phyloP scores from a whole-genome alignment of 805 yeast genomes.

The Candida sphagnicola region DNA sequence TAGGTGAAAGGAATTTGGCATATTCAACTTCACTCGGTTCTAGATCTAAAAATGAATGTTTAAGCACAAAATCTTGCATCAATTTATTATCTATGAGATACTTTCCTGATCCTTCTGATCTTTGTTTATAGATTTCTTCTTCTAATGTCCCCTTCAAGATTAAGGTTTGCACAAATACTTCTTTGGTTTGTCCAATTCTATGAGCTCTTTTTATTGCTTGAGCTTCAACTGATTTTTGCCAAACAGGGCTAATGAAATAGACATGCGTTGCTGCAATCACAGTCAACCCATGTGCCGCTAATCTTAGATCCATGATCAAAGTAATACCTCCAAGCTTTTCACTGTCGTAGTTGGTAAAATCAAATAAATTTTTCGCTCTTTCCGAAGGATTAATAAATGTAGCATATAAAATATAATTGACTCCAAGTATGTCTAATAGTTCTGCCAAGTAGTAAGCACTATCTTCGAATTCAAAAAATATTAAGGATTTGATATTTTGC shows the following conservation, averaged over 20 bases:
- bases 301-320: constrained; percentile 60
- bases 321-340: constrained; percentile 43
- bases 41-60: constrained; percentile 43
- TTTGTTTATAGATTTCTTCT: constrained; percentile 56
- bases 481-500: constrained; percentile 48
- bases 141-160: constrained; percentile 61
- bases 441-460: constrained; percentile 67
- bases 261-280: constrained; percentile 66
- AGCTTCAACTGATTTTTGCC: constrained; percentile 67
- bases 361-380: constrained; percentile 49
- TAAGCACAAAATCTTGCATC: constrained; percentile 52
- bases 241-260: constrained; percentile 67
- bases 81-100: constrained; percentile 57
- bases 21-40: constrained; percentile 29
- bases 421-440: constrained; percentile 56
- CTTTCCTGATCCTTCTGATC: constrained; percentile 20
- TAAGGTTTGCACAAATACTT: constrained; percentile 66
- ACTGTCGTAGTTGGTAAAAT: constrained; percentile 41
- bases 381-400: constrained; percentile 49
- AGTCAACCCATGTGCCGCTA: constrained; percentile 69
- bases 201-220: constrained; percentile 78
- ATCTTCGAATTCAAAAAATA: constrained; percentile 70
- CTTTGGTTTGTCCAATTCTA: constrained; percentile 65
- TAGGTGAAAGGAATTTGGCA: constrained; percentile 27
- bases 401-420: constrained; percentile 61